Percentiles rank a stretch among this genome's conserved stretches.
These are phyloP conservation scores for Sedum album DNA, from an alignment of 164 flowering plant genomes.

Conservation along the genomic window DNA sequence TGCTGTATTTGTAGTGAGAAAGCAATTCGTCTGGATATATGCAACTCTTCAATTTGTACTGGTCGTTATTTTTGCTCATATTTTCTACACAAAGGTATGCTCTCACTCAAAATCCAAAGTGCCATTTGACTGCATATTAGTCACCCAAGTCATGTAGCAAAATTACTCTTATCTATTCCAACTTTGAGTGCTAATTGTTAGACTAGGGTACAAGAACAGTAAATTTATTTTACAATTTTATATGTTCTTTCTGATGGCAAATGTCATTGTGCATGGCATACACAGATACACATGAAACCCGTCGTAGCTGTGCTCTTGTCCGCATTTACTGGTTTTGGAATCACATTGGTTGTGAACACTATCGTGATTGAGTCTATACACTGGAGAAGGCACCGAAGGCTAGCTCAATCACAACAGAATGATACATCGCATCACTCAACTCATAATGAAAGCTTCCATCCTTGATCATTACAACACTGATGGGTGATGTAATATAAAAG, in stretches of 20 bases:
- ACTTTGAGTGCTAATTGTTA: background rate
- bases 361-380: constrained; percentile 16
- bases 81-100: constrained; percentile 49
- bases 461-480: too few species aligned
- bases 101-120: background rate
- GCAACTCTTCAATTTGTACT: constrained; percentile 42
- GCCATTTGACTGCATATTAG: background rate
- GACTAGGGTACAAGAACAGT: background rate
- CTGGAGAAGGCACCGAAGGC: constrained; percentile 16
- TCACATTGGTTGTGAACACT: constrained; percentile 31
- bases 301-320: constrained; percentile 31
- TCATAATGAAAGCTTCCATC: constrained; percentile 1
- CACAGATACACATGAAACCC: constrained; percentile 44
- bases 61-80: constrained; percentile 46
- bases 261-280: constrained; percentile 6
- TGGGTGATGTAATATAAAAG: too few species aligned
- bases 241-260: background rate
- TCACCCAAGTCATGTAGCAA: background rate
- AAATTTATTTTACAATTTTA: background rate
- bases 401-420: constrained; percentile 10
- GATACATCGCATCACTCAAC: constrained; percentile 8
- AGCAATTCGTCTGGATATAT: constrained; percentile 48
- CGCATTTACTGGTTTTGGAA: constrained; percentile 52
- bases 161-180: background rate
- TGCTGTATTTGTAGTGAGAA: constrained; percentile 28